Evolutionary conservation across 2,329 filamentous ascomycete species (phyloP).

Genomic region (Curvularia sp.): DNA sequence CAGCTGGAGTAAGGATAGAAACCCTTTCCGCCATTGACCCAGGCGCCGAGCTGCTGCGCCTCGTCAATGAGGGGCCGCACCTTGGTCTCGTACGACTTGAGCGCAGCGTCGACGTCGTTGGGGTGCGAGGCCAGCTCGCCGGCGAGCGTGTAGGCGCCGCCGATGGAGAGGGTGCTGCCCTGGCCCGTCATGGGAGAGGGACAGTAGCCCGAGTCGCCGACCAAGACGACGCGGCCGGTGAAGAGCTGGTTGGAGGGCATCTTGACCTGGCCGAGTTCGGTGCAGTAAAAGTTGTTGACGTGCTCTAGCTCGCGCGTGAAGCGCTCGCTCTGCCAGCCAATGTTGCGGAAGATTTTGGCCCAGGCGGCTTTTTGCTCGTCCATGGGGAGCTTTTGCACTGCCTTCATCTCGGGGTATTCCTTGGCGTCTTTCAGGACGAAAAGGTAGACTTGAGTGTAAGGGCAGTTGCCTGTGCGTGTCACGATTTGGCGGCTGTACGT

Average conservation of each 20-base stretch:
- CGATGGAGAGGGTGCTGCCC: conserved; percentile 44
- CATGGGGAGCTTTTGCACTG: conserved; percentile 38
- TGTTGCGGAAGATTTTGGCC: conserved; percentile 42
- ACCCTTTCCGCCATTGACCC: background rate
- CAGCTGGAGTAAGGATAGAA: conserved; percentile 1
- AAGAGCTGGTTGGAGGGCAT: conserved; percentile 50
- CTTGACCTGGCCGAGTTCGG: conserved; percentile 56
- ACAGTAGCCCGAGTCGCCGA: conserved; percentile 61
- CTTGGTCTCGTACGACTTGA: conserved; percentile 33
- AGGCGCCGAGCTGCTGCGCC: conserved; percentile 23
- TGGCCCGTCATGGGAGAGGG: conserved; percentile 33
- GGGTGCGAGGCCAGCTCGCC: conserved; percentile 39
- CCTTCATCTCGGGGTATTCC: conserved; percentile 10
- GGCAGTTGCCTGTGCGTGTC: conserved; percentile 29
- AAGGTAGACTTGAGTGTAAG: conserved; percentile 32
- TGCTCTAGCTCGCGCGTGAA: conserved; percentile 53
- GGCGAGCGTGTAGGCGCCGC: conserved; percentile 51
- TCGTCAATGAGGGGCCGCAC: conserved; percentile 30
- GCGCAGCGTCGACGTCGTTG: conserved; percentile 24
- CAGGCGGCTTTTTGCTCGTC: conserved; percentile 53
- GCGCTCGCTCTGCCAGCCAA: conserved; percentile 56
- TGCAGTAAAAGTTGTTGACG: conserved; percentile 57
- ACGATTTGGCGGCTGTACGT: conserved; percentile 24
- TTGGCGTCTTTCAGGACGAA: conserved; percentile 26
- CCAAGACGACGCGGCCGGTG: conserved; percentile 57